Base-by-base conservation (phyloP, 768 basidiomycete genomes). In the Calocybe gangraenosa region DNA sequence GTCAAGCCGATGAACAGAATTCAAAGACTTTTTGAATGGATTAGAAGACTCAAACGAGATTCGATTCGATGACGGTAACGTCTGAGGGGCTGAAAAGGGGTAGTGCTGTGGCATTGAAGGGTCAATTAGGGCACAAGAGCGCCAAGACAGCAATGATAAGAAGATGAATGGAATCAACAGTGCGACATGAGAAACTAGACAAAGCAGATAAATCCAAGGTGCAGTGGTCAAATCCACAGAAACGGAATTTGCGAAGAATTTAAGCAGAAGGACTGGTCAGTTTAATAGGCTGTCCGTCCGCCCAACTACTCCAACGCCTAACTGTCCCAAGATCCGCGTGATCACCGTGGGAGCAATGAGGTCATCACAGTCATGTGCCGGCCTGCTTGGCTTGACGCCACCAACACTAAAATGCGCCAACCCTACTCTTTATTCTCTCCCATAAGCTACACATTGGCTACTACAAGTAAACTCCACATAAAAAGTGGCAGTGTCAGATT, bases 401-500 rank as follows among this genome's bases (percentile, higher is more conserved):
- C 21, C 9, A 39, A 8, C 13, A 39, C 21, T 7, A 13, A 20
- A 5, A 7, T 18, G 35, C 35, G n/a, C n/a, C n/a, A 31, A 31
- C 30, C 30, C 30, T 31, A 31, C 14, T 31, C 8, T 31, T 14
- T 31, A 31, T 31, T n/a, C n/a, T 31, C 30, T 31, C 8, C 8
- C 14, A 31, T 52, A 41, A 28, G 46, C 49, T 59, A 66, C 32
- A 69, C 62, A 40, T 59, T 63, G 25, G 75, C 70, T 40, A 92
- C 65, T 23, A 84, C 82, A 25, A 92, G 70, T 67, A 92, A 72
- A 59, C 88, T 87, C 92, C 93, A 99, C 71, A 94, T 83, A 63
- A 87, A 98, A 65, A 98, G 67, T n/a, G 96, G 95, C 50, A 99
- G 71, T 33, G 90, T 92, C 53, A 99, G 73, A 66, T 99, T 99